Evolutionary conservation across 129 eudicot genomes (phyloP), one percentile per base, ranked within the genome.

Genomic region (Flaveria ramosissima): DNA sequence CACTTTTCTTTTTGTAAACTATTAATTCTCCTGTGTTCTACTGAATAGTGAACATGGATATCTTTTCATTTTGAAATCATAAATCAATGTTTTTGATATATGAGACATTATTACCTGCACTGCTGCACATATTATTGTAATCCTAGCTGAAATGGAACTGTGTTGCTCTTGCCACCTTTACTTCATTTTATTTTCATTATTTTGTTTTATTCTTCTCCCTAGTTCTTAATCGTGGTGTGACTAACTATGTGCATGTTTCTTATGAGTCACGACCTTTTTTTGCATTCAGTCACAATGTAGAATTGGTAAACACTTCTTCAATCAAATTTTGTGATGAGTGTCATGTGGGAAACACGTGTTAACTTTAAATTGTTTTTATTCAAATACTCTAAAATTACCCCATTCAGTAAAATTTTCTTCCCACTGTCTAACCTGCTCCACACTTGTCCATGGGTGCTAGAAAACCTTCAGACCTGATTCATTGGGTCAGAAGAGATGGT

Each of bases 1-100:
- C 47, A 42, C 75, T 73, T 17, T 11, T 74, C 45, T 74, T 74
- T 74, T 20, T 56, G 20, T 23, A 21, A 73, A 57, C 36, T 27
- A 71, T 52, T 27, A 20, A 13, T 53, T 30, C 36, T 19, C 10
- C 4, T 51, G 45, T 70, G 42, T 59, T 59, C 14, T 10, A 10
- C 10, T 24, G 42, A 61, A 12, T 1, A 61, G 68, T n/a, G 20
- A 13, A 62, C 45, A 61, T 27, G 68, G 24, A 21, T 60, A 60
- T 60, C 16, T 21, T 60, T 12, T 21, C 39, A 3, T 13, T 60
- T 60, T 55, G 39, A 23, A 24, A 60, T 21, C 66, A 60, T 24
- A 21, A 24, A 23, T 60, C 39, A 30, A 12, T 17, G 52, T 39
- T 63, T 6, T 65, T n/a, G n/a, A 7, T 23, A 19, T 62, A 20